Evolutionary conservation across 176 grass and related monocot species (phyloP), one percentile per base, ranked within the genome.

Genomic region (Ensete ventricosum): DNA sequence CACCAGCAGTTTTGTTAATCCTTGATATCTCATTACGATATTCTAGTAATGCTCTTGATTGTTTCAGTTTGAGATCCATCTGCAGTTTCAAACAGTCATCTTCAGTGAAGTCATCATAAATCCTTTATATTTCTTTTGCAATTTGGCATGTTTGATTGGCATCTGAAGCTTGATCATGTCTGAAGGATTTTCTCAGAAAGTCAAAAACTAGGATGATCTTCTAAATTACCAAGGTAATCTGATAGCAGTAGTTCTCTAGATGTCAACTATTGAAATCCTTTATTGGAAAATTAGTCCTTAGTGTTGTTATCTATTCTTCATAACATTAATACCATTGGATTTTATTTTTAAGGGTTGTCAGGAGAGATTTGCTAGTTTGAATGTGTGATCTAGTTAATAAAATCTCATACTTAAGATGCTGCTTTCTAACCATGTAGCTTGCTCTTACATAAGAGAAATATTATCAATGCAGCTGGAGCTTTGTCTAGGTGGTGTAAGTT

Each of bases 1-100:
- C 84, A 77, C 72, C 73, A 57, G 57, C 86, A 70, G 94, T 65
- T 68, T 89, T 89, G 50, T 72, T 80, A 73, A 99, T 88, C 81
- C 80, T 99, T 59, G 21, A 13, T 62, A 89, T 70, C 67, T 91
- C 95, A 69, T 89, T 69, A 11, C 69, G 80, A 83, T 84, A 87
- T 73, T 84, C 86, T 78, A 64, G 55, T 53, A 78, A 49, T 78
- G 77, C 81, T 64, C 80, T 87, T 63, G 79, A 67, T 84, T 86
- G 82, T 76, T 77, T 81, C 25, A 1, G 74, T 75, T 94, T 81
- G 60, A 91, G 51, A 62, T 83, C 81, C 53, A 11, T 67, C 95
- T 99, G 84, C 78, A 89, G 78, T 65, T 82, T 25, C 68, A 58
- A 54, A 54, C 62, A 57, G 50, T 70, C 76, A 3, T 64, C 49